phyloP scores from a whole-genome alignment of 2,329 filamentous ascomycete species.

The Amphichorda felina region DNA sequence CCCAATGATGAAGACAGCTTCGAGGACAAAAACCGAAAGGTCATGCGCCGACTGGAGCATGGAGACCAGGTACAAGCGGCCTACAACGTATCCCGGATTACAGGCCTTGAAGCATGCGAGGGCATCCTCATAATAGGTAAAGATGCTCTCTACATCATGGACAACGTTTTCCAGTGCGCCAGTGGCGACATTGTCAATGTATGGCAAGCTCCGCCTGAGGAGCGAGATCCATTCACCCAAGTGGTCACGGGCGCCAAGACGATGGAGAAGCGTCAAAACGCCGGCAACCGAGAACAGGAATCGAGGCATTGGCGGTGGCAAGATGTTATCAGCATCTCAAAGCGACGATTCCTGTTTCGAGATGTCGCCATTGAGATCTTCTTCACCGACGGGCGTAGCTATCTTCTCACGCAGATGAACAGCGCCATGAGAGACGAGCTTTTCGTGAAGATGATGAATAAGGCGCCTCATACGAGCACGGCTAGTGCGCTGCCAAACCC shows the following conservation, averaged over 20 bases:
- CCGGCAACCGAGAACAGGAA: conserved; percentile 54
- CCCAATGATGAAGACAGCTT: conserved; percentile 69
- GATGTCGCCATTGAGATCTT: conserved; percentile 97
- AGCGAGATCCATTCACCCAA: conserved; percentile 89
- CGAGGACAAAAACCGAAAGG: conserved; percentile 96
- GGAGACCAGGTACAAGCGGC: conserved; percentile 89
- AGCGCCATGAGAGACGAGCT: conserved; percentile 66
- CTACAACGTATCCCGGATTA: conserved; percentile 89
- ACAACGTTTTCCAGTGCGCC: conserved; percentile 89
- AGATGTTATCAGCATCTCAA: conserved; percentile 90
- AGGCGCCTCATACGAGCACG: conserved; percentile 69
- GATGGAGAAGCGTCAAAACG: conserved; percentile 48
- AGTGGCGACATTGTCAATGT: conserved; percentile 97
- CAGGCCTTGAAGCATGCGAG: conserved; percentile 87
- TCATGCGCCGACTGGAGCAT: conserved; percentile 84
- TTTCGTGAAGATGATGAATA: conserved; percentile 60
- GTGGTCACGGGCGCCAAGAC: conserved; percentile 66
- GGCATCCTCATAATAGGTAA: conserved; percentile 90
- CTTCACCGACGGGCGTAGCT: conserved; percentile 93
- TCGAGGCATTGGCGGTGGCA: conserved; percentile 88
- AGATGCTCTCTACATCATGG: conserved; percentile 83
- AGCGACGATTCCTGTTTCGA: conserved; percentile 86
- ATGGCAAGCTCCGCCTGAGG: conserved; percentile 82
- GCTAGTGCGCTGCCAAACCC: conserved; percentile 59
- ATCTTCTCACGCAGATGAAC: conserved; percentile 76